Conservation (phyloP, 2,329 filamentous ascomycete genomes). For the Anthostomella pinea region DNA sequence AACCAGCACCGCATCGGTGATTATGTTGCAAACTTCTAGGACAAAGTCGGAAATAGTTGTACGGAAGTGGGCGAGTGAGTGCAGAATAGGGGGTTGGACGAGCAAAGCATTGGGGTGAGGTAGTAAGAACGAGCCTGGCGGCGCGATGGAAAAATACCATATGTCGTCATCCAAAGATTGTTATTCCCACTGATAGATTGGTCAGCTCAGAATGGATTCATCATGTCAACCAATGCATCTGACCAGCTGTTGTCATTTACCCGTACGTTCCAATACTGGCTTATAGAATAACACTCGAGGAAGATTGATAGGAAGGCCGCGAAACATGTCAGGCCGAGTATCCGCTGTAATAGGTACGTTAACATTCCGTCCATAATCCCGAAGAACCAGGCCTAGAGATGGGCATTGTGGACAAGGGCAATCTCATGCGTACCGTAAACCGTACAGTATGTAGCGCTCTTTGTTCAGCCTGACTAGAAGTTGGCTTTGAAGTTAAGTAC, state of each 20-base stretch:
- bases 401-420: not conserved
- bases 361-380: not conserved
- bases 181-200: conserved; percentile 6
- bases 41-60: too few relatives aligned
- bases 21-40: conserved; percentile 16
- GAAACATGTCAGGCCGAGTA: conserved; percentile 11
- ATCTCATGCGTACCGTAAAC: conserved; percentile 5
- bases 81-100: too few relatives aligned
- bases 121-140: not conserved
- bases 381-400: not conserved
- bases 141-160: conserved; percentile 5
- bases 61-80: too few relatives aligned
- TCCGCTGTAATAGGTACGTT: not conserved
- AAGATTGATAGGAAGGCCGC: conserved; percentile 13
- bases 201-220: not conserved
- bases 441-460: conserved; percentile 1
- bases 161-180: conserved; percentile 14
- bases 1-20: conserved; percentile 12
- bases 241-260: conserved; percentile 3
- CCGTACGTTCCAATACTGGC: conserved; percentile 10
- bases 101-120: too few relatives aligned
- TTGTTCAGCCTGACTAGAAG: conserved; percentile 1
- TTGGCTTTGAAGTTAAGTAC: conserved; percentile 7
- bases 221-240: not conserved
- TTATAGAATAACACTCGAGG: conserved; percentile 13